Evolutionary conservation across 768 basidiomycete species (phyloP).

Genomic region (Hydnomerulius pinastri): DNA sequence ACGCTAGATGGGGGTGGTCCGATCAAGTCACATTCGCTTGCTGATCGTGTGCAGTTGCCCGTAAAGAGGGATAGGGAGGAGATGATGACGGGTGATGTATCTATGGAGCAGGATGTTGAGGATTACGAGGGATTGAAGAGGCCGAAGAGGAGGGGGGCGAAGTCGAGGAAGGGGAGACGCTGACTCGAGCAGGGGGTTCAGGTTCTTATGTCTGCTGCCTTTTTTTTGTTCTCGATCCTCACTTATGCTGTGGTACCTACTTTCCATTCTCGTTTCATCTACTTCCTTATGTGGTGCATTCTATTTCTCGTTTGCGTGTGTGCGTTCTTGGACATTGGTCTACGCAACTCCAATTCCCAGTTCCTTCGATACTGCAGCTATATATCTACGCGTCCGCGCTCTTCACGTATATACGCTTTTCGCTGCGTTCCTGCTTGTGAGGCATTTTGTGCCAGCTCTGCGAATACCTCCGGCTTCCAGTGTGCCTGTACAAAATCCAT

Average conservation of each 20-base stretch:
- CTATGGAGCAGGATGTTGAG: constrained; percentile 18
- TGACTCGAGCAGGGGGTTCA: constrained; percentile 7
- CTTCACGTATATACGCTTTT: too few relatives aligned
- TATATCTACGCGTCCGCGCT: too few relatives aligned
- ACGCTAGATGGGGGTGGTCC: constrained; percentile 22
- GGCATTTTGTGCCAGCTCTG: constrained; percentile 14
- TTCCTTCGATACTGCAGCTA: too few relatives aligned
- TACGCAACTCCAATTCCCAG: too few relatives aligned
- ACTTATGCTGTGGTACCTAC: background rate
- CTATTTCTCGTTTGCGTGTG: too few relatives aligned
- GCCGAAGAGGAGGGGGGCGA: constrained; percentile 22
- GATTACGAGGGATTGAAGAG: constrained; percentile 26
- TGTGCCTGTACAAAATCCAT: constrained; percentile 72
- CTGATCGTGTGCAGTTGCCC: constrained; percentile 40
- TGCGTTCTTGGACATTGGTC: too few relatives aligned
- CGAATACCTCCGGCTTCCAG: constrained; percentile 50
- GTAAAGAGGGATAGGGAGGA: constrained; percentile 36
- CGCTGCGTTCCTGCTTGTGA: background rate
- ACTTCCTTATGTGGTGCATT: too few relatives aligned
- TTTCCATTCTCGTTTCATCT: background rate
- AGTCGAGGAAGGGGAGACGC: constrained; percentile 21
- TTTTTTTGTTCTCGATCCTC: background rate
- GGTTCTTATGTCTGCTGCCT: background rate
- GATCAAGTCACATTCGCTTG: constrained; percentile 27
- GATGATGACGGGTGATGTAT: constrained; percentile 15